These are phyloP conservation scores for Saccharomyces pastorianus DNA, from an alignment of 1,139 yeast genomes.

Conservation along the genomic window DNA sequence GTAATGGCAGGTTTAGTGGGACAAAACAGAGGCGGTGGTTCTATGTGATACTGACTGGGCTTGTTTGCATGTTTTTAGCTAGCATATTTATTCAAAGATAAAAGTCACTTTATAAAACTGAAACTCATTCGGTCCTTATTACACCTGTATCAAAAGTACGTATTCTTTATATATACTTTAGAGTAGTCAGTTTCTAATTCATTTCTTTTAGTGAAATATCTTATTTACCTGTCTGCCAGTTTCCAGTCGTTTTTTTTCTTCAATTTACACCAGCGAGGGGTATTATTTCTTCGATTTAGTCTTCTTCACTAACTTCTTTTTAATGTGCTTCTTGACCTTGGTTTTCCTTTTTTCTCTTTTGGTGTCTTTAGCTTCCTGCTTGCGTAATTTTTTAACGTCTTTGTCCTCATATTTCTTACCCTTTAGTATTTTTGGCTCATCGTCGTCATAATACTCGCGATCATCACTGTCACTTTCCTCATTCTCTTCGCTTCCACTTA, in stretches of 20 bases:
- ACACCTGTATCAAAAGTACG: neutral
- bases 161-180: neutral
- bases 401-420: slow-evolving; percentile 81
- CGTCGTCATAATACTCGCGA: slow-evolving; percentile 28
- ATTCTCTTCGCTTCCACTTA: slow-evolving; percentile 10
- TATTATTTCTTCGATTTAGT: slow-evolving; percentile 32
- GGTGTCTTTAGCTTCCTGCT: slow-evolving; percentile 73
- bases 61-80: neutral
- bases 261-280: neutral
- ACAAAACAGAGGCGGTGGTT: slow-evolving; percentile 57
- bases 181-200: neutral
- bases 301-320: slow-evolving; percentile 67
- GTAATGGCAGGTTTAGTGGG: slow-evolving; percentile 92
- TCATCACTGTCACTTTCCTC: slow-evolving; percentile 20
- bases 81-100: neutral
- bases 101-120: neutral
- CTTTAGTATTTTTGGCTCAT: slow-evolving; percentile 38
- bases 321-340: slow-evolving; percentile 85
- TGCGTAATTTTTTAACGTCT: slow-evolving; percentile 75
- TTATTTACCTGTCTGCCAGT: neutral
- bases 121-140: neutral
- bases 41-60: slow-evolving; percentile 32
- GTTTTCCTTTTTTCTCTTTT: slow-evolving; percentile 82
- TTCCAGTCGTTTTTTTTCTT: neutral
- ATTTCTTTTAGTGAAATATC: neutral